A percentile compares a stretch with the other conserved stretches of the same genome.
Evolutionary conservation across 495 filamentous ascomycete genomes (phyloP).

Genomic region (Penicillium steckii): DNA sequence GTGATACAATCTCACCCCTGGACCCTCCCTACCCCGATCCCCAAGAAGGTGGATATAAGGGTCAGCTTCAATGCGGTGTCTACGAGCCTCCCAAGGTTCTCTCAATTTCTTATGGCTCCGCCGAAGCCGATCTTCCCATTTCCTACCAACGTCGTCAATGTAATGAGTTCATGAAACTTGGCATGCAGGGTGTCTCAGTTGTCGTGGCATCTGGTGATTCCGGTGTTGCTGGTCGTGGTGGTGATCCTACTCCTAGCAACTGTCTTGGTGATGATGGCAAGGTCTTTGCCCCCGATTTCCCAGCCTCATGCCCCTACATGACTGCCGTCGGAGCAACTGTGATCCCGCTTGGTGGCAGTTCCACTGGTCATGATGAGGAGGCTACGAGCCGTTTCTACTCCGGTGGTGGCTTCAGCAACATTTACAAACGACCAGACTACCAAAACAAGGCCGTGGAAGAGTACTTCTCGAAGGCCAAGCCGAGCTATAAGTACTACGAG

Average conservation of each 20-base stretch:
- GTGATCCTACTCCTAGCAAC: slow-evolving; percentile 32
- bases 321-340: slow-evolving; percentile 52
- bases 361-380: slow-evolving; percentile 39
- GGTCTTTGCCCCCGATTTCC: slow-evolving; percentile 52
- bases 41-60: slow-evolving; percentile 52
- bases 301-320: slow-evolving; percentile 50
- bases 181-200: slow-evolving; percentile 59
- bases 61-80: slow-evolving; percentile 59
- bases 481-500: slow-evolving; percentile 41
- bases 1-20: slow-evolving; percentile 28
- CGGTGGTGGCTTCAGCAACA: slow-evolving; percentile 69
- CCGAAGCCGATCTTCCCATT: slow-evolving; percentile 50
- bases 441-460: slow-evolving; percentile 51
- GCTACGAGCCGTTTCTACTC: slow-evolving; percentile 48
- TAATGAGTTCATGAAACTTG: slow-evolving; percentile 64
- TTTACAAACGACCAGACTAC: slow-evolving; percentile 59
- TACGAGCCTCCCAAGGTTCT: slow-evolving; percentile 60
- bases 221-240: slow-evolving; percentile 51
- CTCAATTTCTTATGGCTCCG: slow-evolving; percentile 56
- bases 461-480: slow-evolving; percentile 50
- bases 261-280: slow-evolving; percentile 41
- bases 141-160: slow-evolving; percentile 57
- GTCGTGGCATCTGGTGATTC: slow-evolving; percentile 61
- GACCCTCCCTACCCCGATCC: slow-evolving; percentile 59
- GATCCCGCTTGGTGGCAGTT: slow-evolving; percentile 33